A percentile compares a stretch with the other conserved stretches of the same genome.
Conservation (phyloP, 305 asterid species). For the Fraxinus xanthoxyloides region DNA sequence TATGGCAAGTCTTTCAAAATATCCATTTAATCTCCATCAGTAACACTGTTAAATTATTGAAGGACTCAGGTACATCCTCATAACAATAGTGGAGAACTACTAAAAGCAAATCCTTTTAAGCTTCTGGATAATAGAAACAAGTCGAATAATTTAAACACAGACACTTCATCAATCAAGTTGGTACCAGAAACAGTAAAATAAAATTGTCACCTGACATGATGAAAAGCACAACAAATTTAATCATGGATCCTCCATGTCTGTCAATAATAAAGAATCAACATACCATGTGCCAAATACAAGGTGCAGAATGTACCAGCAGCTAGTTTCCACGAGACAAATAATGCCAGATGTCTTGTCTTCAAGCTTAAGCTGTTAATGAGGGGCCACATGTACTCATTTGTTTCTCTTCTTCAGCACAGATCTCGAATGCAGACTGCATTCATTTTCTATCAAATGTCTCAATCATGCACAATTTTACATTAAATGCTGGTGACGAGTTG, state of each 20-base stretch:
- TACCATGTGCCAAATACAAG: slow-evolving; percentile 3
- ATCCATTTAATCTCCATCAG: not conserved
- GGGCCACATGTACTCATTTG: not conserved
- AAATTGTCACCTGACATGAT: not conserved
- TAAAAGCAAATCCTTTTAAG: not conserved
- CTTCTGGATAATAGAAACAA: not conserved
- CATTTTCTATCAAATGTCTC: not conserved
- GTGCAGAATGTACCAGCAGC: not conserved
- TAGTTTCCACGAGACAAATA: not conserved
- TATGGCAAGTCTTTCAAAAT: not conserved
- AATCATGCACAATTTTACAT: not conserved
- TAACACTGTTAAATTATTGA: slow-evolving; percentile 8
- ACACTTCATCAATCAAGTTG: slow-evolving; percentile 10
- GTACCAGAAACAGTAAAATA: not conserved
- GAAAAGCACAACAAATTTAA: slow-evolving; percentile 9
- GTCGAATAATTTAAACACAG: not conserved
- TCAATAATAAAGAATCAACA: not conserved
- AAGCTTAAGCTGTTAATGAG: not conserved
- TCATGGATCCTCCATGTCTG: not conserved
- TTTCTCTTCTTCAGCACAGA: not conserved
- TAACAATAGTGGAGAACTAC: slow-evolving; percentile 7
- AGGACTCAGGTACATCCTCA: slow-evolving; percentile 1
- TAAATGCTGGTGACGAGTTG: not conserved
- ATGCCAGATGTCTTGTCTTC: not conserved
- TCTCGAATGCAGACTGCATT: not conserved